These are phyloP conservation scores for Rhizopogon vesiculosus DNA, from an alignment of 768 basidiomycete genomes.

Conservation along the genomic window DNA sequence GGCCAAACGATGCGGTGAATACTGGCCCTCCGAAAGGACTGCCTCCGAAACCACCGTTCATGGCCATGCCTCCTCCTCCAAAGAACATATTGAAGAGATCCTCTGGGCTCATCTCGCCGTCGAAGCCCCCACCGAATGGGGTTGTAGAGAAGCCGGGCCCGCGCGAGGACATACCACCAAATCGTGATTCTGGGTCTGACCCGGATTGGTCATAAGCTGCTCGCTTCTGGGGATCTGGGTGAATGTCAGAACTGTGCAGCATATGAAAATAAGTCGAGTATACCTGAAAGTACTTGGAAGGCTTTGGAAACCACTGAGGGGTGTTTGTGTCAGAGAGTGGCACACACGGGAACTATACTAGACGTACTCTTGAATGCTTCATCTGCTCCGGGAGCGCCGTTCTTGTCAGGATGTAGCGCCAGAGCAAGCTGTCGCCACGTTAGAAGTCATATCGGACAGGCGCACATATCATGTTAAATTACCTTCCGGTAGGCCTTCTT, in stretches of 20 bases:
- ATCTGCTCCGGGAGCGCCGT: constrained; percentile 96
- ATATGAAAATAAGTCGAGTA: neutral
- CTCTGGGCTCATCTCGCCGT: constrained; percentile 89
- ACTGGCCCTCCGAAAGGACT: constrained; percentile 47
- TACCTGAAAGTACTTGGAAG: constrained; percentile 89
- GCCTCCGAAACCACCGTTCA: constrained; percentile 46
- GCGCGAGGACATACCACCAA: constrained; percentile 59
- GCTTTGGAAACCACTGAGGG: constrained; percentile 91
- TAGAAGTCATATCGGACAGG: constrained; percentile 2
- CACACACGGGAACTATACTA: neutral
- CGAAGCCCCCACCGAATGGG: constrained; percentile 55
- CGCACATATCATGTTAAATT: constrained; percentile 15
- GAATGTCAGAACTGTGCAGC: neutral
- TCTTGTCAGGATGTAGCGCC: constrained; percentile 88
- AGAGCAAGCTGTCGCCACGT: constrained; percentile 62
- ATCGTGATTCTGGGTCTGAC: constrained; percentile 85
- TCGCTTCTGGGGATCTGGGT: constrained; percentile 79
- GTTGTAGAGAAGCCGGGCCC: constrained; percentile 45
- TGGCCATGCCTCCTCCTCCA: constrained; percentile 57
- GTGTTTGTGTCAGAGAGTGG: constrained; percentile 2
- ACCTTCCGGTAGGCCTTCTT: constrained; percentile 98
- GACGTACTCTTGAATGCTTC: constrained; percentile 94
- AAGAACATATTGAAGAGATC: constrained; percentile 99
- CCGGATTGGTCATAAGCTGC: constrained; percentile 82
- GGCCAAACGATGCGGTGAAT: constrained; percentile 77